Base-by-base conservation (phyloP, 768 basidiomycete species). In the Clitopilus hobsonii region DNA sequence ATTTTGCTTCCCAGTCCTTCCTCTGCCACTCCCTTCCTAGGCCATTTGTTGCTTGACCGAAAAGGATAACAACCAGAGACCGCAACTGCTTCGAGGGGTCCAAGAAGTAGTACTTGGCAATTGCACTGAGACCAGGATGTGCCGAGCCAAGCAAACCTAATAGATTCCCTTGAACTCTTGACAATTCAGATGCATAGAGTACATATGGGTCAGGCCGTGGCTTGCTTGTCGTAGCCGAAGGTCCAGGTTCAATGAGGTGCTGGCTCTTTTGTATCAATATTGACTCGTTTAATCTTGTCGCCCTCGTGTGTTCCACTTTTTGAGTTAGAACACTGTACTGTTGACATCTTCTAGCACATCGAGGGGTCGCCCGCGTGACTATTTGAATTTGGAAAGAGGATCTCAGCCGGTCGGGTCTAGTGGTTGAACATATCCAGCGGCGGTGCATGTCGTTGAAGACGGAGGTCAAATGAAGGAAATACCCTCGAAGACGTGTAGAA, bases 41-140 rank as follows among this genome's bases (percentile, higher is more conserved):
- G 1, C 96, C 96, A 66, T 98, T 98, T 23, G 94, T 97, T 6
- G 95, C 97, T 55, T 89, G 87, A 16, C 91, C 77, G 70, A 97
- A 90, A 28, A 99, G 81, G 20, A 99, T 80, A 14, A 98, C 91
- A 29, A 98, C 74, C 52, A 94, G 73, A 2, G 97, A 94, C 5
- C 97, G 83, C 24, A 98, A 76, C 65, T 98, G 94, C 65, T 94
- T 94, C 10, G 93, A 91, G 13, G 88, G 87, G 56, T 90, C 85
- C 49, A 87, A 72, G 67, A 98, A 98, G 74, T 97, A 98, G 71
- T 91, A 94, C 60, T 91, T 83, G 2, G 96, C 94, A 53, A 97
- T 86, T 51, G 90, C 85, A 56, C 87, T 84, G 51, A 98, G 84
- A 3, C 85, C 83, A 0, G 96, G 91, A 68, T 98, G 92, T 6